phyloP scores from a whole-genome alignment of 495 filamentous ascomycete genomes.

The Terfezia claveryi region DNA sequence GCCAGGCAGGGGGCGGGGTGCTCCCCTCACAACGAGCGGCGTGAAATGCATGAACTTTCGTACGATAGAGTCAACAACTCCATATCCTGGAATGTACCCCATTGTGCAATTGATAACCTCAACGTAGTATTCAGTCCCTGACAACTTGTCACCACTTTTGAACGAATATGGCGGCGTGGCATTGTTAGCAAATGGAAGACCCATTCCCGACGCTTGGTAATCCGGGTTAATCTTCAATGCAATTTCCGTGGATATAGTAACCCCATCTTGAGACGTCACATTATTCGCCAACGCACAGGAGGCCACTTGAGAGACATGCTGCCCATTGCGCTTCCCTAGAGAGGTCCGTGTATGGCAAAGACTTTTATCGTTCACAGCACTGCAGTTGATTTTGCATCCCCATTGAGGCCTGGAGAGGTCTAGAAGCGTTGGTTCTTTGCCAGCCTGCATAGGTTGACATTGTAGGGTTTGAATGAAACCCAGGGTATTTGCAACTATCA shows the following conservation, averaged over 20 bases:
- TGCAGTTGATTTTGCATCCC: slow-evolving; percentile 4
- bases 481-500: slow-evolving; percentile 9
- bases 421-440: slow-evolving; percentile 4
- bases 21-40: slow-evolving; percentile 2
- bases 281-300: slow-evolving; percentile 5
- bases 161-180: slow-evolving; percentile 5
- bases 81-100: slow-evolving; percentile 8
- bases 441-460: slow-evolving; percentile 2
- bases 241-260: slow-evolving; percentile 4
- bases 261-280: slow-evolving; percentile 1
- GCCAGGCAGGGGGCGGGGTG: neutral
- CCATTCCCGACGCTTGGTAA: slow-evolving; percentile 3
- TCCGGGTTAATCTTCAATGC: slow-evolving; percentile 9
- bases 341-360: slow-evolving; percentile 7
- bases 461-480: slow-evolving; percentile 6
- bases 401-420: slow-evolving; percentile 4
- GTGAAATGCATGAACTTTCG: slow-evolving; percentile 11
- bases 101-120: slow-evolving; percentile 6
- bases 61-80: slow-evolving; percentile 9
- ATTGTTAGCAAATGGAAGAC: slow-evolving; percentile 1
- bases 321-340: neutral
- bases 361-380: slow-evolving; percentile 2
- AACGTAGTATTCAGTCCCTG: slow-evolving; percentile 6
- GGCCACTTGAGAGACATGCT: slow-evolving; percentile 5
- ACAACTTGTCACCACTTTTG: slow-evolving; percentile 7